phyloP scores from a whole-genome alignment of 73 alveolate species.

The Strombidium stylifer region DNA sequence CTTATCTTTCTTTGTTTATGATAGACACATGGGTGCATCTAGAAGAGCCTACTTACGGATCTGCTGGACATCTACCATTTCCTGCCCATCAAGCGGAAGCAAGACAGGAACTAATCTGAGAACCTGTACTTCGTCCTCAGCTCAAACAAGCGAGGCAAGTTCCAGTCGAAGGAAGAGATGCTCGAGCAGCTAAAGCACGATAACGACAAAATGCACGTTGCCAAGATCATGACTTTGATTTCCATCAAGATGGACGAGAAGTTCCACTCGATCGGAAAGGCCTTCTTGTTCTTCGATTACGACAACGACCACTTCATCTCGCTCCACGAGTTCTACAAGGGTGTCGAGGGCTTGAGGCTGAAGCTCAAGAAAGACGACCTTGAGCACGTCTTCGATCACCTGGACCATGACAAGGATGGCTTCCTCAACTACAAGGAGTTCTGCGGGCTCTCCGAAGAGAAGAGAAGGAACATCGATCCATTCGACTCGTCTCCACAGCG shows the following conservation, averaged over 20 bases:
- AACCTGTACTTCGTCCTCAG: too few species aligned
- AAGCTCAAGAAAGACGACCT: constrained; percentile 15
- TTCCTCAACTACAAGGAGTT: constrained; percentile 30
- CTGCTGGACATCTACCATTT: too few species aligned
- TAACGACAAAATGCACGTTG: neutral
- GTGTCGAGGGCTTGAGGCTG: constrained; percentile 30
- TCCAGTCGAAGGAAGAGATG: too few species aligned
- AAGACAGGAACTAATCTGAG: too few species aligned
- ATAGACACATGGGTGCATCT: too few species aligned
- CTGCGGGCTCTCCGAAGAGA: constrained; percentile 48
- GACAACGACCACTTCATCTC: constrained; percentile 38
- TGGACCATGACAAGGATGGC: constrained; percentile 40
- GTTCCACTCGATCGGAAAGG: constrained; percentile 35
- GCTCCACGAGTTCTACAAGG: constrained; percentile 28
- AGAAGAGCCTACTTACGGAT: too few species aligned
- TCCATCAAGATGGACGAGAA: constrained; percentile 40
- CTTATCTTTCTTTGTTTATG: too few species aligned
- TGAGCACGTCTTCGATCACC: constrained; percentile 27
- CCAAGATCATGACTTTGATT: constrained; percentile 23
- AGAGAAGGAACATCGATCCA: constrained; percentile 44
- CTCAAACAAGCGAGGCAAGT: too few species aligned
- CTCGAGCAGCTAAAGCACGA: too few species aligned
- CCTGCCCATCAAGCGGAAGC: too few species aligned
- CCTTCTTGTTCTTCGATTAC: constrained; percentile 45
- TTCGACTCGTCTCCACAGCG: too few species aligned